Base-by-base conservation (phyloP, 192 early-diverging fungal genomes). In the Podila epigama region DNA sequence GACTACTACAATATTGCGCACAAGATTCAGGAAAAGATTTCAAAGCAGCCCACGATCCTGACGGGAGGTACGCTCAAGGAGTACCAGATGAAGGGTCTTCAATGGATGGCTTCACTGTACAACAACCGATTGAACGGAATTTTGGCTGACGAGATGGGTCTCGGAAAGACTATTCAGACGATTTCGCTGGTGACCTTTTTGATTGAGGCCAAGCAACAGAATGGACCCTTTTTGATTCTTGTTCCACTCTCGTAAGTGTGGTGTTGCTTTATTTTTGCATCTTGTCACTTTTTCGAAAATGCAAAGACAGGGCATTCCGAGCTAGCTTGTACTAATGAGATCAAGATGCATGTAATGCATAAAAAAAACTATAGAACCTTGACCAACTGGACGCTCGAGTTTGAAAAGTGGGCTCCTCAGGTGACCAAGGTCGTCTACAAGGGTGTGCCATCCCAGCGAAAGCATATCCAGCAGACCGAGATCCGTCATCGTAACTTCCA, bases 71-170 rank as follows among this genome's bases (percentile, higher is more conserved):
- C 81, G 20, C 82, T 99, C 53, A 99, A 99, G 82, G 97, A 98
- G 29, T 99, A 99, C 81, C 98, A 96, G 79, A 68, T 82, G 67
- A 97, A 94, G 66, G 98, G 98, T 63, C 84, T 99, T 25, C 91
- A 99, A 85, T 99, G 98, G 98, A 98, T 99, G 97, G 94, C 98
- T 27, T 97, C 96, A 18, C 82, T 99, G 51, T 99, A 98, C 84
- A 99, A 99, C 80, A 99, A 99, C 81, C 81, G 94, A 52, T 83
- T 99, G 34, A 99, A 99, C 79, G 98, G 98, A 50, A 98, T 99
- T 69, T 72, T 99, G 61, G 97, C 97, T 53, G 97, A 98, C 75
- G 94, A 96, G 82, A 98, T 98, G 95, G 94, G 92, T 56, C 80
- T 92, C 37, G 92, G 92, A 37, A 92, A 93, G 80, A 93, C 90